Conservation (phyloP, 2,329 filamentous ascomycete genomes). For the Botryotinia globosa region DNA sequence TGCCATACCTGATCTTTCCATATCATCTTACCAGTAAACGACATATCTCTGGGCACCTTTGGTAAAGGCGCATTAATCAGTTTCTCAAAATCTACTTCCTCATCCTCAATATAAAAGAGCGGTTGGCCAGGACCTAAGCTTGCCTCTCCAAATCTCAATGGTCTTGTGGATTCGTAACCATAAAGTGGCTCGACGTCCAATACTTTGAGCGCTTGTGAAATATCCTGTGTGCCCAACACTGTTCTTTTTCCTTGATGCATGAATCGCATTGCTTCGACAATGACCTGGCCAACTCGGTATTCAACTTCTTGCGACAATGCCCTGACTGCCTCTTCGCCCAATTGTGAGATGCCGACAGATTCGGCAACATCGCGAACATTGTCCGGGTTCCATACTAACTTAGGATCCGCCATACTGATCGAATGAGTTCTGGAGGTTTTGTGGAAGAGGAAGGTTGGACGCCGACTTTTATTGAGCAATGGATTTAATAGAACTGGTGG, state of each 20-base stretch:
- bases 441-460: neutral
- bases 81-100: slow-evolving; percentile 98
- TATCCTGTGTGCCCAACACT: slow-evolving; percentile 82
- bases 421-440: neutral
- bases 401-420: slow-evolving; percentile 32
- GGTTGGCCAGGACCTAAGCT: slow-evolving; percentile 91
- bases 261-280: slow-evolving; percentile 90
- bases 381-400: slow-evolving; percentile 87
- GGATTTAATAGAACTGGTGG: neutral
- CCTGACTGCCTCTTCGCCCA: slow-evolving; percentile 83
- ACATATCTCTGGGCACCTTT: slow-evolving; percentile 89
- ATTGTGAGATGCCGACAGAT: slow-evolving; percentile 79
- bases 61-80: slow-evolving; percentile 94
- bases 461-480: neutral
- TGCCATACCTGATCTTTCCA: neutral
- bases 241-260: slow-evolving; percentile 92
- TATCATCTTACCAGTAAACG: slow-evolving; percentile 70
- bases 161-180: slow-evolving; percentile 89
- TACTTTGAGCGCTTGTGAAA: slow-evolving; percentile 78
- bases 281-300: slow-evolving; percentile 88
- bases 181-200: slow-evolving; percentile 94
- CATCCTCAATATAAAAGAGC: slow-evolving; percentile 95
- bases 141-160: slow-evolving; percentile 88
- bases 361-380: slow-evolving; percentile 96
- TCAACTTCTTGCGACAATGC: slow-evolving; percentile 91